Conservation (phyloP, 768 basidiomycete species). For the Boletus insuetus region DNA sequence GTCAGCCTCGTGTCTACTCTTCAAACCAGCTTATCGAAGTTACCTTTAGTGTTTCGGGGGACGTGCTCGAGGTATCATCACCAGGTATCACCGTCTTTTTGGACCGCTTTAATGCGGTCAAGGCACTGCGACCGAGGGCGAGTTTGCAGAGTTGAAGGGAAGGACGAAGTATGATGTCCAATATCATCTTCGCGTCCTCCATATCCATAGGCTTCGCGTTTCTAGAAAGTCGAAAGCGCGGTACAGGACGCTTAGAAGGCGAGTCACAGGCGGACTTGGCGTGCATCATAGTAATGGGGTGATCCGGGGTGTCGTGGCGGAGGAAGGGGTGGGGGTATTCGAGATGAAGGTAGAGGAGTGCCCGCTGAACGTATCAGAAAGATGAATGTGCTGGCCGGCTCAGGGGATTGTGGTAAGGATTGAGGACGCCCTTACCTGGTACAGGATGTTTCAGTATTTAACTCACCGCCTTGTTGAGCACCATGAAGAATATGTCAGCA, state of each 20-base stretch:
- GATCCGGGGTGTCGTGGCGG: neutral
- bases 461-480: conserved; percentile 12
- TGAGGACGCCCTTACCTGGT: neutral
- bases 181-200: conserved; percentile 13
- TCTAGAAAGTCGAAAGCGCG: conserved; percentile 12
- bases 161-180: conserved; percentile 24
- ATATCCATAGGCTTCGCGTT: conserved; percentile 14
- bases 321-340: neutral
- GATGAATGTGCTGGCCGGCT: conserved; percentile 1
- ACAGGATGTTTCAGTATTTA: conserved; percentile 20
- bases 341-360: neutral
- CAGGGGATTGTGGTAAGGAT: neutral
- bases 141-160: conserved; percentile 23
- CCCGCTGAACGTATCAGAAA: conserved; percentile 2
- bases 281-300: conserved; percentile 10
- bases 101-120: conserved; percentile 6
- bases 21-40: neutral
- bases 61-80: conserved; percentile 6
- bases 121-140: conserved; percentile 2
- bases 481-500: conserved; percentile 6
- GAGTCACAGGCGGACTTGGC: conserved; percentile 4
- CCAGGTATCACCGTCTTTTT: conserved; percentile 1
- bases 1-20: conserved; percentile 1
- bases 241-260: conserved; percentile 5
- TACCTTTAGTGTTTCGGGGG: conserved; percentile 19